phyloP scores from a whole-genome alignment of 2,329 filamentous ascomycete species.

The Venturia nashicola region DNA sequence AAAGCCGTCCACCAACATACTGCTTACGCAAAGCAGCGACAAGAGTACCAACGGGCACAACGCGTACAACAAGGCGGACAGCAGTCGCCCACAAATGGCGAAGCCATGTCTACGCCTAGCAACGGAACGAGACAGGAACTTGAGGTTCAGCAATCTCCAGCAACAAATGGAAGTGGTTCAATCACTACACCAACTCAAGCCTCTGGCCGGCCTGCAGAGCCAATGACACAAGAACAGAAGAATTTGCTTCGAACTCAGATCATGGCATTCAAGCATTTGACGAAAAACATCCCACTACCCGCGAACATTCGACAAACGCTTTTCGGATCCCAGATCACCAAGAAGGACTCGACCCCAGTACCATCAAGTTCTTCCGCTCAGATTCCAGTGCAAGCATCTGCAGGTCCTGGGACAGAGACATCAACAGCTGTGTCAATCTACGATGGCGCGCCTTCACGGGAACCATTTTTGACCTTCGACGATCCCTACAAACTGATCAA shows the following conservation, averaged over 20 bases:
- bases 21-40: constrained; percentile 34
- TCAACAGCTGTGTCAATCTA: constrained; percentile 22
- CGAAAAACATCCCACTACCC: constrained; percentile 76
- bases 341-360: constrained; percentile 13
- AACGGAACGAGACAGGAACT: background rate
- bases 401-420: constrained; percentile 27
- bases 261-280: constrained; percentile 77
- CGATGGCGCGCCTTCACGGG: constrained; percentile 9
- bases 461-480: constrained; percentile 59
- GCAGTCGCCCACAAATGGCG: constrained; percentile 22
- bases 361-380: constrained; percentile 30
- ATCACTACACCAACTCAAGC: background rate
- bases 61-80: constrained; percentile 32
- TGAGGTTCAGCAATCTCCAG: background rate
- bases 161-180: constrained; percentile 7
- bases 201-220: background rate
- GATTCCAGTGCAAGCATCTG: constrained; percentile 41
- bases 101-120: constrained; percentile 3
- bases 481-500: constrained; percentile 46
- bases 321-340: constrained; percentile 53
- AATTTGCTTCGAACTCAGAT: constrained; percentile 74
- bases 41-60: constrained; percentile 31
- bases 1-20: constrained; percentile 54
- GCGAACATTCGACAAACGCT: constrained; percentile 68
- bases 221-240: constrained; percentile 43